Base-by-base conservation (phyloP, 2,329 filamentous ascomycete species). In the Ophiocordyceps camponoti-rufipedis region DNA sequence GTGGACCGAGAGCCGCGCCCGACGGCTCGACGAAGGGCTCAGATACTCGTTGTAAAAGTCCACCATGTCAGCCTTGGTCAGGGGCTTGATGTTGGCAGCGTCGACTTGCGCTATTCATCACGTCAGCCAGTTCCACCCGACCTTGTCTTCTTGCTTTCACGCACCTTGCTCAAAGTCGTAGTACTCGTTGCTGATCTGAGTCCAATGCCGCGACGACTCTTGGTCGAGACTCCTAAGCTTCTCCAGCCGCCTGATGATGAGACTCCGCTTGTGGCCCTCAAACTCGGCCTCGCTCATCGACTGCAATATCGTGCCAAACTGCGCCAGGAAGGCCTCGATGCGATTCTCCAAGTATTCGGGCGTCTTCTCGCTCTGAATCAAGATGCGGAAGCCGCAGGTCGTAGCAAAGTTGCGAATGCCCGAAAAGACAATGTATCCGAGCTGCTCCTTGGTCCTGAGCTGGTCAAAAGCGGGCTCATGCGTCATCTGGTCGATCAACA, bases 401-500 rank as follows among this genome's bases (percentile, higher is more conserved):
- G 83, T 87, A n/a, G 78, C 67, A 46, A 82, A 77, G 45, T 74
- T 73, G 38, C 81, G 71, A 11, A 78, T 71, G 28, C 86, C 85
- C 43, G 84, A 89, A 63, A 89, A 94, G 1, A 98, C 89, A 45
- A 98, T 85, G 54, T 98, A 98, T 12, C 91, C 91, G 7, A 98
- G 80, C 63, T 98, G 89, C 61, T 98, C 89, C 63, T 96, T 95
- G 41, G 91, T 96, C 44, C 91, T 78, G 8, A 98, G 72, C 60
- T 94, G 87, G 62, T 98, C 86, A 58, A 96, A 98, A 9, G 83
- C 83, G 4, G 88, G 88, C 64, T 98, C 91, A 47, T 94, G 84
- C 0, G 86, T 80, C 65, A 98, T 83, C 62, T 96, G 91, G 28
- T 85, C 82, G 40, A 95, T 72, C 6, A 98, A 71, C 40, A 93